Evolutionary conservation across 805 yeast genomes (phyloP), one percentile per base, ranked within the genome.

Genomic region (Ogataea angusta): DNA sequence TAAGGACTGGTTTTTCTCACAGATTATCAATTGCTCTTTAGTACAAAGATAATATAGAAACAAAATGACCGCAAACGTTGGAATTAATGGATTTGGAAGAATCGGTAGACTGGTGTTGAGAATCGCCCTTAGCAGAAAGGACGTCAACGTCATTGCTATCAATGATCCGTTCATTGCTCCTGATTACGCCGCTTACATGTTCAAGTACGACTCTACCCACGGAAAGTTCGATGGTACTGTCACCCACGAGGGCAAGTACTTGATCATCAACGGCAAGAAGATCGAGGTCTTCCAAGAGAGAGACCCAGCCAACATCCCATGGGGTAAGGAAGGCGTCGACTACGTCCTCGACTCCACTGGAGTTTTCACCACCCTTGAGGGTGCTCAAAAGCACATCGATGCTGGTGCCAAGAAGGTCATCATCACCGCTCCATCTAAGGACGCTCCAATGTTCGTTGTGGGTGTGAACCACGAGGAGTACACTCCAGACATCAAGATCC

Each of bases 331-430:
- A 46, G 86, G 87, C 63, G 93, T 88, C 54, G 91, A 85, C 62
- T 82, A 71, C 75, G 91, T 88, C 56, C 82, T 88, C 59, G 95
- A 88, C 73, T 86, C 95, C 66, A 88, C 95, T 55, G 95, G 96
- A 78, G 90, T 88, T 61, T 88, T 88, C 85, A 88, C 89, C 75
- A 77, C 77, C 56, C 52, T 71, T 50, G 95, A 75, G 53, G 85
- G 87, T 68, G 93, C 95, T 53, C 75, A 76, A 64, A 83, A 82
- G 68, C 96, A 88, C 76, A 68, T 87, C 56, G 77, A 75, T 59
- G 95, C 85, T 58, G 95, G 95, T 73, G 95, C 95, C 72, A 85
- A 87, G 82, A 87, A 87, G 80, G 95, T 88, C 52, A 69, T 88
- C 69, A 88, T 88, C 70, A 88, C 96, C 53, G 96, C 96, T 59